A percentile compares a stretch with the other conserved stretches of the same genome.
Evolutionary conservation across 139 green algal genomes (phyloP).

Genomic region (Chlamydomonas eustigma): DNA sequence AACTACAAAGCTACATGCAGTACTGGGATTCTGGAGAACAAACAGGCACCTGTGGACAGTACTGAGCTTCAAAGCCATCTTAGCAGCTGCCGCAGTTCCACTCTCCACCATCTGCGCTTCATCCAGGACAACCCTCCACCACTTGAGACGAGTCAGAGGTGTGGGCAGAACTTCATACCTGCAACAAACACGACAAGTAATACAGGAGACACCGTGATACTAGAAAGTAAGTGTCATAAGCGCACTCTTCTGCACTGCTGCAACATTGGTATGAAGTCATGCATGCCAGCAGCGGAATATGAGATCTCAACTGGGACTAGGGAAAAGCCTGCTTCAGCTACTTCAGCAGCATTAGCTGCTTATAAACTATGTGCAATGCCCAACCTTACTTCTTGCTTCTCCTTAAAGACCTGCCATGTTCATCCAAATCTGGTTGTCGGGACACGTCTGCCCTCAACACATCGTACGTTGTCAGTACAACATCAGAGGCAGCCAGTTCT

Average conservation of each 20-base stretch:
- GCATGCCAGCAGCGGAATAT: too few species aligned
- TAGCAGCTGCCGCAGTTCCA: neutral
- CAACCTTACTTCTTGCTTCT: neutral
- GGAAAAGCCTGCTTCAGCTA: too few species aligned
- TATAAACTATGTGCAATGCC: too few species aligned
- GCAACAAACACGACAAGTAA: neutral
- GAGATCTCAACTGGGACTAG: too few species aligned
- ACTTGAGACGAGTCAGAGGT: conserved; percentile 80
- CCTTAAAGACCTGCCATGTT: neutral
- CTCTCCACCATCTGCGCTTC: conserved; percentile 78
- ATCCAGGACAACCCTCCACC: conserved; percentile 89
- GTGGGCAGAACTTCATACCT: conserved; percentile 70
- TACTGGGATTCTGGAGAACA: neutral
- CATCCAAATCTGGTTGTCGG: conserved; percentile 26
- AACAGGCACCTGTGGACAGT: conserved; percentile 57
- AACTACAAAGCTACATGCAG: too few species aligned
- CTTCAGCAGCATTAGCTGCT: too few species aligned
- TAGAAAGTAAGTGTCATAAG: too few species aligned
- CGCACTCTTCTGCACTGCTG: too few species aligned
- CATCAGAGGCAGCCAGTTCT: conserved; percentile 72
- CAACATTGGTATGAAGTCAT: too few species aligned
- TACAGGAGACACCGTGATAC: too few species aligned
- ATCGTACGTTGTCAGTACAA: conserved; percentile 93
- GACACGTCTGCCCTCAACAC: conserved; percentile 73
- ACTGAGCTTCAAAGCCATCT: conserved; percentile 67